phyloP scores from a whole-genome alignment of 2,329 filamentous ascomycete species.

The Fusarium illudens region DNA sequence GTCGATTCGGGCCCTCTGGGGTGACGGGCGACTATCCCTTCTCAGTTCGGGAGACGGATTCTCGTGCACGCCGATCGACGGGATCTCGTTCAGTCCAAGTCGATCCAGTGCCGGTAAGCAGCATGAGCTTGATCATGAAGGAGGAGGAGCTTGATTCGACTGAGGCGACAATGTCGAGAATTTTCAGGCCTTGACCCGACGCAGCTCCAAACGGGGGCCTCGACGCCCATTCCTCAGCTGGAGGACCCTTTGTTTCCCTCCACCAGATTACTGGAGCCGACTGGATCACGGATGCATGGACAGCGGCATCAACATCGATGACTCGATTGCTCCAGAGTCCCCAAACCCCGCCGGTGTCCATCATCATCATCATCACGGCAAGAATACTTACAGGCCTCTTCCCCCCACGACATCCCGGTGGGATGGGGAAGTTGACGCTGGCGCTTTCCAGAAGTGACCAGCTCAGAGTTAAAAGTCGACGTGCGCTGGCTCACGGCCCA shows the following conservation, averaged over 20 bases:
- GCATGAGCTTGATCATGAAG: conserved; percentile 25
- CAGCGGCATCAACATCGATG: background rate
- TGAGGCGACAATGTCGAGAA: conserved; percentile 23
- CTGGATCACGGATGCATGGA: background rate
- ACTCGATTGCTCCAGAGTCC: conserved; percentile 8
- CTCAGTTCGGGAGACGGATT: conserved; percentile 34
- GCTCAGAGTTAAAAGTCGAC: conserved; percentile 1
- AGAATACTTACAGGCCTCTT: conserved; percentile 12
- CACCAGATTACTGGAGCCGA: background rate
- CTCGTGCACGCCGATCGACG: conserved; percentile 37
- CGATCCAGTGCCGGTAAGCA: conserved; percentile 30
- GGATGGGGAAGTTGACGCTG: conserved; percentile 26
- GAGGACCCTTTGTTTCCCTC: conserved; percentile 5
- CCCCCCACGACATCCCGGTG: conserved; percentile 22
- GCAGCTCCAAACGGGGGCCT: conserved; percentile 6
- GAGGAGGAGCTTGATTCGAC: conserved; percentile 23
- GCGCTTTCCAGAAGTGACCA: conserved; percentile 30
- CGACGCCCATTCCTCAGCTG: background rate
- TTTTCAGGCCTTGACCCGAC: conserved; percentile 19
- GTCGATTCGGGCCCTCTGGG: conserved; percentile 37
- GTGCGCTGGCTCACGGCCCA: conserved; percentile 22
- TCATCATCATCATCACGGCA: conserved; percentile 24
- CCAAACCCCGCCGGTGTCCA: conserved; percentile 25
- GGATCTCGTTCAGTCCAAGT: conserved; percentile 35
- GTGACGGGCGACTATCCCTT: conserved; percentile 34